A percentile compares a stretch with the other conserved stretches of the same genome.
Conservation (phyloP, 192 early-diverging fungal genomes). For the Linnemannia schmuckeri region DNA sequence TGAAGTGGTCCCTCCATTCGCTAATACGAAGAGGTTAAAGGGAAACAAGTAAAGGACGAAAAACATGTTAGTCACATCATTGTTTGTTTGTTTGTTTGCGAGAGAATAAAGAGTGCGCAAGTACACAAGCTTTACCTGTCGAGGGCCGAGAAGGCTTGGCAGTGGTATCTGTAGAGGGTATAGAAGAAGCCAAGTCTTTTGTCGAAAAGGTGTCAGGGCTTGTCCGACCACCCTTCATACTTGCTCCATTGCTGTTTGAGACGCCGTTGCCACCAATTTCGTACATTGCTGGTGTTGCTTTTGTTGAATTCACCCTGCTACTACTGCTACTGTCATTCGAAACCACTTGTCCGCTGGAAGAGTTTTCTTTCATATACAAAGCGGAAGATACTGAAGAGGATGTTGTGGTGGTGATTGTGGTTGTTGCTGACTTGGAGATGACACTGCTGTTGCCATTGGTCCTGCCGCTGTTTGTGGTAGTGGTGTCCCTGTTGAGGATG, state of each 20-base stretch:
- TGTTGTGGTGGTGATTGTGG: neutral
- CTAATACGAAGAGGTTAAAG: neutral
- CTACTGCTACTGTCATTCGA: neutral
- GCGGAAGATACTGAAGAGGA: neutral
- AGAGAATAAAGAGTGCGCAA: neutral
- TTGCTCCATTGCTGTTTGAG: neutral
- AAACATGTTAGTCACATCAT: neutral
- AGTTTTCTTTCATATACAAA: neutral
- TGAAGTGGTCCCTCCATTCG: too few species aligned
- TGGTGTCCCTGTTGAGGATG: constrained; percentile 21
- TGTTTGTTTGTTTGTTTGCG: neutral
- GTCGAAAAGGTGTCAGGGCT: neutral
- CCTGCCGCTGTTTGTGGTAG: neutral
- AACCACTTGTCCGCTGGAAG: neutral
- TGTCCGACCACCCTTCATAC: neutral
- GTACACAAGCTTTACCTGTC: neutral
- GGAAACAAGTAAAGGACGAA: neutral
- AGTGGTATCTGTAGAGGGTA: neutral
- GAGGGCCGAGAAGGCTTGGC: neutral
- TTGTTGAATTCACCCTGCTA: neutral
- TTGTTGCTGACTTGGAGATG: neutral
- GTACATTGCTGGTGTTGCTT: neutral
- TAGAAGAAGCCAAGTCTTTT: neutral
- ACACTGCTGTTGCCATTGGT: neutral
- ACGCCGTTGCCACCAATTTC: constrained; percentile 47